phyloP scores from a whole-genome alignment of 345 rosid genomes.

The Rhizophora mangle region DNA sequence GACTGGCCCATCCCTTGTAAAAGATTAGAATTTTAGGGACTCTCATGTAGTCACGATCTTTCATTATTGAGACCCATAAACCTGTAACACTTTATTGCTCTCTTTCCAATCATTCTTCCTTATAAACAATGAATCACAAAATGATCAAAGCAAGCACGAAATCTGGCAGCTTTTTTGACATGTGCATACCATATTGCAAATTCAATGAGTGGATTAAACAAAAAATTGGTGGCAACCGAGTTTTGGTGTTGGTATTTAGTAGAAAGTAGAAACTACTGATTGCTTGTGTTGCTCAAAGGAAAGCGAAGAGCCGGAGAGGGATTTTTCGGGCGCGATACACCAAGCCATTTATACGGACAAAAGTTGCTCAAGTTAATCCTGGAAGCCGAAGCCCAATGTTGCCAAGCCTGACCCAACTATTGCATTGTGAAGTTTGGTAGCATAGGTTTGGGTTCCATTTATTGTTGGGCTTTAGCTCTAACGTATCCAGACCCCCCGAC shows the following conservation, averaged over 20 bases:
- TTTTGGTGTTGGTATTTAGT: no score
- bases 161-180: constrained; percentile 23
- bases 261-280: constrained; percentile 1
- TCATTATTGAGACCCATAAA: constrained; percentile 18
- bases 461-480: no score
- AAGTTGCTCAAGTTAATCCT: not conserved
- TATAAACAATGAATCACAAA: constrained; percentile 7
- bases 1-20: constrained; percentile 10
- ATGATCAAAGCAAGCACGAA: constrained; percentile 20
- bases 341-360: not conserved
- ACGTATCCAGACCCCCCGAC: no score
- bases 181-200: constrained; percentile 3
- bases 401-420: no score
- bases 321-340: not conserved
- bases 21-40: constrained; percentile 10
- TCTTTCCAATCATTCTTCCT: not conserved
- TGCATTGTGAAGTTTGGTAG: no score
- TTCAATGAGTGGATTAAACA: constrained; percentile 9
- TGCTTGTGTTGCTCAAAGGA: not conserved
- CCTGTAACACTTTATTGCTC: not conserved
- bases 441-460: no score
- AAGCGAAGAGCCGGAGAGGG: not conserved
- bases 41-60: constrained; percentile 17
- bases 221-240: no score
- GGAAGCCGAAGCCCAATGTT: no score